These are phyloP conservation scores for Cyclotella atomus DNA, from an alignment of 108 stramenopile genomes.

Conservation along the genomic window DNA sequence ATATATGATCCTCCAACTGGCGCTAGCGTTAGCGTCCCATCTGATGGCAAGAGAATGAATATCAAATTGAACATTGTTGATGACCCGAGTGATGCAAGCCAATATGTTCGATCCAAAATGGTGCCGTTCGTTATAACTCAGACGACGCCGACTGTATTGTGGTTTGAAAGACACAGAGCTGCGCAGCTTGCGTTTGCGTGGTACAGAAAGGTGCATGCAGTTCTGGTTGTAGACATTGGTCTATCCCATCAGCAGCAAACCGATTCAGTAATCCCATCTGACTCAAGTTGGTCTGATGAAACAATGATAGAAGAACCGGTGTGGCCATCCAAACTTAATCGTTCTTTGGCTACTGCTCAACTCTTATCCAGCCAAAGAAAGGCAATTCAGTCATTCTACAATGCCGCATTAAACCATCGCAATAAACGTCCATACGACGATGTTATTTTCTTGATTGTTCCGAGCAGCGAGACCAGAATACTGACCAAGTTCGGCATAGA, in stretches of 20 bases:
- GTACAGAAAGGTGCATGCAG: constrained; percentile 60
- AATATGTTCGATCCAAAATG: constrained; percentile 31
- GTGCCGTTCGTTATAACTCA: constrained; percentile 37
- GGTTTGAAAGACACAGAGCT: constrained; percentile 66
- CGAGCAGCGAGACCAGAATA: constrained; percentile 63
- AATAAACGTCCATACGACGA: constrained; percentile 22
- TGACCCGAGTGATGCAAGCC: constrained; percentile 18
- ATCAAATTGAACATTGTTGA: background rate
- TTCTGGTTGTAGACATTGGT: constrained; percentile 62
- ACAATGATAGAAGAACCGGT: background rate
- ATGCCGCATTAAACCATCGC: constrained; percentile 45
- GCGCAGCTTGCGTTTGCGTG: constrained; percentile 69
- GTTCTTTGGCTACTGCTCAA: constrained; percentile 17
- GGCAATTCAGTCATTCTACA: constrained; percentile 53
- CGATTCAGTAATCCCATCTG: constrained; percentile 2
- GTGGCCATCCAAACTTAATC: constrained; percentile 27
- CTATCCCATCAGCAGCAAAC: constrained; percentile 17
- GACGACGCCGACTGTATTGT: constrained; percentile 63
- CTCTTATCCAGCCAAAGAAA: constrained; percentile 23
- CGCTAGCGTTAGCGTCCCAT: background rate
- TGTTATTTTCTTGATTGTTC: constrained; percentile 71
- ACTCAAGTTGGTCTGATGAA: background rate
- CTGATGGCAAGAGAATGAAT: background rate
- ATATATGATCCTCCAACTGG: constrained; percentile 22
- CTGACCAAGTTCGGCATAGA: constrained; percentile 77